Conservation (phyloP, 768 basidiomycete species). For the Lactarius quietus region DNA sequence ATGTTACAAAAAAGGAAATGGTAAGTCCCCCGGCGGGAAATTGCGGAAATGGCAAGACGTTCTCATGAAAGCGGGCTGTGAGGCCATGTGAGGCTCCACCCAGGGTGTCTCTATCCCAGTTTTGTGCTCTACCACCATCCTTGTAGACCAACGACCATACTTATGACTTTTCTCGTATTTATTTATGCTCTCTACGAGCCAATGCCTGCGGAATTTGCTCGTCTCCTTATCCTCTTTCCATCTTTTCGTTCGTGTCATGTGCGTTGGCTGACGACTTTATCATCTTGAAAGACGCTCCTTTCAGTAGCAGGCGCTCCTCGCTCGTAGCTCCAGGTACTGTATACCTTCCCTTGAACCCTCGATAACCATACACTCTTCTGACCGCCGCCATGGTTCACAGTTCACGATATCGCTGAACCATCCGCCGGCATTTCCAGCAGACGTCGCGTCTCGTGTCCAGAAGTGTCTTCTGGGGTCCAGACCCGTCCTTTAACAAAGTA, state of each 20-base stretch:
- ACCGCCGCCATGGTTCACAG: neutral
- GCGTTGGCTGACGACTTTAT: neutral
- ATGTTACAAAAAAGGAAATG: neutral
- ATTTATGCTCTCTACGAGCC: slow-evolving; percentile 6
- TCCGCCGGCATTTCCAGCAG: neutral
- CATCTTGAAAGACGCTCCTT: slow-evolving; percentile 8
- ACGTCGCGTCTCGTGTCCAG: slow-evolving; percentile 15
- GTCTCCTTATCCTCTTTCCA: neutral
- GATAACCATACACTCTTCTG: neutral
- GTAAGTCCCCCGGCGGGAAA: too few relatives aligned
- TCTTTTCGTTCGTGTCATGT: slow-evolving; percentile 3
- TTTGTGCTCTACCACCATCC: too few relatives aligned
- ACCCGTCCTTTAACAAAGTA: neutral
- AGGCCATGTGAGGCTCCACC: too few relatives aligned
- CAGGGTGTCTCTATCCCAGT: too few relatives aligned
- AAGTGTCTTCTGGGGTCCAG: slow-evolving; percentile 10
- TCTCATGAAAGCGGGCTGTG: too few relatives aligned
- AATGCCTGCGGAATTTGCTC: slow-evolving; percentile 10
- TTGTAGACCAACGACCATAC: neutral
- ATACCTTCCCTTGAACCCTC: neutral
- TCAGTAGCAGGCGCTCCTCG: neutral
- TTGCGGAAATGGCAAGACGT: too few relatives aligned
- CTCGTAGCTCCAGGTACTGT: slow-evolving; percentile 14
- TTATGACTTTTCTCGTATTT: slow-evolving; percentile 2
- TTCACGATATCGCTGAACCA: neutral